Percentiles rank a stretch among this genome's conserved stretches.
These are phyloP conservation scores for Fusarium lateritium DNA, from an alignment of 2,329 filamentous ascomycete genomes.

Conservation along the genomic window DNA sequence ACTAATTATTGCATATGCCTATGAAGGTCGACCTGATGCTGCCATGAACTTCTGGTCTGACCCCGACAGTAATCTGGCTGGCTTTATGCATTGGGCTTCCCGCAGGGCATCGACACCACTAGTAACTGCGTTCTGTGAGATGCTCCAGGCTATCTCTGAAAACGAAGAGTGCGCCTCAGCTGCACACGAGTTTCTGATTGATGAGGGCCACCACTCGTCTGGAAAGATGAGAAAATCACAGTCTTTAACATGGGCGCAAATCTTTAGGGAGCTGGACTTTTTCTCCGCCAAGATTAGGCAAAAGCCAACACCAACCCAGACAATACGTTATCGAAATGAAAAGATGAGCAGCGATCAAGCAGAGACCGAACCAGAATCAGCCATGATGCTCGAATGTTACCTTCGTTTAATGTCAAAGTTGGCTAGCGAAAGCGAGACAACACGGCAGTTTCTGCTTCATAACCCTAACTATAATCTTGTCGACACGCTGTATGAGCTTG, in stretches of 20 bases:
- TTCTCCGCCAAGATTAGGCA: constrained; percentile 86
- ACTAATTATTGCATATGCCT: constrained; percentile 91
- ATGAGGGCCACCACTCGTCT: constrained; percentile 81
- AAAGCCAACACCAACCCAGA: constrained; percentile 67
- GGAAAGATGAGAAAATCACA: constrained; percentile 86
- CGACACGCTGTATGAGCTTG: constrained; percentile 82
- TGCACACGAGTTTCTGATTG: constrained; percentile 90
- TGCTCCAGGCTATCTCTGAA: constrained; percentile 89
- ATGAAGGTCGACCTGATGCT: constrained; percentile 86
- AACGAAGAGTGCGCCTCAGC: constrained; percentile 86
- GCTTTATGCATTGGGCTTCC: constrained; percentile 98
- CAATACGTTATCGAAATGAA: constrained; percentile 65
- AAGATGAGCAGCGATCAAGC: constrained; percentile 77
- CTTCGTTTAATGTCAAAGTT: constrained; percentile 89
- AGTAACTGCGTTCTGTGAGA: constrained; percentile 96
- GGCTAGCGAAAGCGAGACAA: constrained; percentile 78
- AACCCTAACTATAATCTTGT: constrained; percentile 76
- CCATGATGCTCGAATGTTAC: constrained; percentile 97
- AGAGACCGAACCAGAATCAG: constrained; percentile 89
- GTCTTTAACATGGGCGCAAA: constrained; percentile 92
- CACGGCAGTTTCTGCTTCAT: constrained; percentile 81
- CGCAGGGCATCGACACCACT: constrained; percentile 95
- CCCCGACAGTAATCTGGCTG: constrained; percentile 91
- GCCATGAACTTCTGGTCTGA: constrained; percentile 93
- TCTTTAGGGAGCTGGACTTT: constrained; percentile 89